phyloP scores from a whole-genome alignment of 148 eudicot genomes.

The Simmondsia chinensis region DNA sequence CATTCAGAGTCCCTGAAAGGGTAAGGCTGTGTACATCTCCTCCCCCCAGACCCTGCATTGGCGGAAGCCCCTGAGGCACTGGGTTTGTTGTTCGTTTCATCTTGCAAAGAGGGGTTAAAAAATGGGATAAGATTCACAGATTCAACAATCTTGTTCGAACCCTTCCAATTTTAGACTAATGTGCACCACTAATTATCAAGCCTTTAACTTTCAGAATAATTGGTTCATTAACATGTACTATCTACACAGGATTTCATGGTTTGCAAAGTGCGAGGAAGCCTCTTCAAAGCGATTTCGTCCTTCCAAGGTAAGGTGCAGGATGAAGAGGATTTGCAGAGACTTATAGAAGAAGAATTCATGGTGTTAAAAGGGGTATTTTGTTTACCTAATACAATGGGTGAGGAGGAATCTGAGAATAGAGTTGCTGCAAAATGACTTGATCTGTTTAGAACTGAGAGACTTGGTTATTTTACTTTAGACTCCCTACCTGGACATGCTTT shows the following conservation, averaged over 20 bases:
- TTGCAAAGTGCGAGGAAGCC: slow-evolving; percentile 37
- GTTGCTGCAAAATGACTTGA: slow-evolving; percentile 60
- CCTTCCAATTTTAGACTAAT: too few species aligned
- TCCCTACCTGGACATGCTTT: slow-evolving; percentile 19
- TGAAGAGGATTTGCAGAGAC: slow-evolving; percentile 35
- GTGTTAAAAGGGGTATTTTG: slow-evolving; percentile 33
- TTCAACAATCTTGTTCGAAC: too few species aligned
- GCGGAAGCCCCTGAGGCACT: too few species aligned
- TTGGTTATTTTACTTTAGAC: slow-evolving; percentile 74
- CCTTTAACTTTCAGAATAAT: too few species aligned
- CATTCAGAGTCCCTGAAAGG: too few species aligned
- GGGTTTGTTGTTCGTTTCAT: too few species aligned
- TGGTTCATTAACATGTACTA: too few species aligned
- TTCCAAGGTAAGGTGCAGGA: slow-evolving; percentile 35
- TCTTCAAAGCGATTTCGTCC: slow-evolving; percentile 37
- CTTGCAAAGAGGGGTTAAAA: too few species aligned
- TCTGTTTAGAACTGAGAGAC: slow-evolving; percentile 76
- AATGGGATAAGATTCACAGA: too few species aligned
- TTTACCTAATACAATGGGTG: slow-evolving; percentile 19
- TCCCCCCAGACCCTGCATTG: too few species aligned
- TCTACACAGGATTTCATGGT: slow-evolving; percentile 54
- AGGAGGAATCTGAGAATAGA: slow-evolving; percentile 22
- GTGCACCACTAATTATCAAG: too few species aligned
- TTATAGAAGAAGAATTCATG: slow-evolving; percentile 37
- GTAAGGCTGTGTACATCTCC: too few species aligned